These are phyloP conservation scores for Diophrys sp. DNA, from an alignment of 73 alveolate species.

Conservation along the genomic window DNA sequence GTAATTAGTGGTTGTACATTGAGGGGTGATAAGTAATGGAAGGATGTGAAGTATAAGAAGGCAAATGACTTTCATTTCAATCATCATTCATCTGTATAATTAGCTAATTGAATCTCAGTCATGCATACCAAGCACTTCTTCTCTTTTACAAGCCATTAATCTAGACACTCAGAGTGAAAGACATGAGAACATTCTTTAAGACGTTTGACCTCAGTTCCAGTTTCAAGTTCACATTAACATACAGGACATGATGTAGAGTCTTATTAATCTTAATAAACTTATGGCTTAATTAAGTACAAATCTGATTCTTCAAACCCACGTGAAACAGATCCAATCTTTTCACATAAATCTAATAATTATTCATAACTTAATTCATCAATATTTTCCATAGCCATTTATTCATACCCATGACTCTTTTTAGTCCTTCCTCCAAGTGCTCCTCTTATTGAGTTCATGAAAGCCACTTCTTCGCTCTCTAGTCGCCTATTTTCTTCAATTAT, in stretches of 20 bases:
- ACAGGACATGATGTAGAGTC: background rate
- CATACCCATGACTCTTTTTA: background rate
- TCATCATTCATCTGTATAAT: no score
- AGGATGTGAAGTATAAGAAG: no score
- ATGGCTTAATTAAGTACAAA: constrained; percentile 24
- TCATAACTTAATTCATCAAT: constrained; percentile 73
- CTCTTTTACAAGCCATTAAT: background rate
- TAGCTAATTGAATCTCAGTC: background rate
- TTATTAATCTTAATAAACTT: no score
- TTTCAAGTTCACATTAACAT: background rate
- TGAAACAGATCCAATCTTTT: constrained; percentile 63
- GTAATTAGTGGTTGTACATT: no score
- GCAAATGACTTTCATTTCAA: no score
- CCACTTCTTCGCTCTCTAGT: background rate
- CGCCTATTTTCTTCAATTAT: background rate
- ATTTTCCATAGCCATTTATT: background rate
- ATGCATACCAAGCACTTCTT: background rate
- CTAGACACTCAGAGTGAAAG: background rate
- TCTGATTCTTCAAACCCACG: constrained; percentile 47
- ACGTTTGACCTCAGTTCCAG: background rate
- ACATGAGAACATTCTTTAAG: background rate
- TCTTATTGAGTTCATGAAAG: background rate
- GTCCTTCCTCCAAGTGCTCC: background rate
- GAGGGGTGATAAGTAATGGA: no score
- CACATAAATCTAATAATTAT: constrained; percentile 66